Percentiles rank a stretch among this genome's conserved stretches.
Evolutionary conservation across 306 rosid species (phyloP).

Genomic region (Gillenia trifoliata): DNA sequence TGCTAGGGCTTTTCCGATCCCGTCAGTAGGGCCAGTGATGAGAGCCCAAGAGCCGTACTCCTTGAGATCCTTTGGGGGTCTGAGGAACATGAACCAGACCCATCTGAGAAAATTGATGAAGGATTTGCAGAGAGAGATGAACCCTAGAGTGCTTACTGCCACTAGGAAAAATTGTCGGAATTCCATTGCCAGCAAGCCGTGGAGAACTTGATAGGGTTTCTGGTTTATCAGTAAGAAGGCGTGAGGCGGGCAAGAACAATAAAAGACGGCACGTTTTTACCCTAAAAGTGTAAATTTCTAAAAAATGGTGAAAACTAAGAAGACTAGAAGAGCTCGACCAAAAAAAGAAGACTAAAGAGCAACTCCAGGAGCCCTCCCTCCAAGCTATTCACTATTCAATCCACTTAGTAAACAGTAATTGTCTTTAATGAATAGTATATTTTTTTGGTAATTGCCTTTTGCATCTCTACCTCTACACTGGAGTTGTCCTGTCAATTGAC

Average conservation of each 20-base stretch:
- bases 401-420: too few species aligned
- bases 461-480: too few species aligned
- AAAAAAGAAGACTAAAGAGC: too few species aligned
- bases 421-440: too few species aligned
- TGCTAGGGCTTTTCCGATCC: constrained; percentile 70
- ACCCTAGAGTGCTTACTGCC: constrained; percentile 26
- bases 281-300: too few species aligned
- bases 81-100: constrained; percentile 54
- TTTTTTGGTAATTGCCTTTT: too few species aligned
- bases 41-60: constrained; percentile 72
- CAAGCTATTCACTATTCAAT: too few species aligned
- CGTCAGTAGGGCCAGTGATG: constrained; percentile 69
- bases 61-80: constrained; percentile 64
- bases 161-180: not conserved
- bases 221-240: not conserved
- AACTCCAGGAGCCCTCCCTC: too few species aligned
- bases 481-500: too few species aligned
- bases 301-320: too few species aligned
- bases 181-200: not conserved
- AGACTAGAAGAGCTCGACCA: too few species aligned
- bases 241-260: not conserved
- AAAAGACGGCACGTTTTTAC: too few species aligned
- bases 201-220: not conserved
- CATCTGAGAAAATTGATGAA: constrained; percentile 28
- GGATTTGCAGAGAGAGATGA: constrained; percentile 26